Evolutionary conservation across 108 stramenopile species (phyloP), one percentile per base, ranked within the genome.

Genomic region (Nannochloropsis gaditana): DNA sequence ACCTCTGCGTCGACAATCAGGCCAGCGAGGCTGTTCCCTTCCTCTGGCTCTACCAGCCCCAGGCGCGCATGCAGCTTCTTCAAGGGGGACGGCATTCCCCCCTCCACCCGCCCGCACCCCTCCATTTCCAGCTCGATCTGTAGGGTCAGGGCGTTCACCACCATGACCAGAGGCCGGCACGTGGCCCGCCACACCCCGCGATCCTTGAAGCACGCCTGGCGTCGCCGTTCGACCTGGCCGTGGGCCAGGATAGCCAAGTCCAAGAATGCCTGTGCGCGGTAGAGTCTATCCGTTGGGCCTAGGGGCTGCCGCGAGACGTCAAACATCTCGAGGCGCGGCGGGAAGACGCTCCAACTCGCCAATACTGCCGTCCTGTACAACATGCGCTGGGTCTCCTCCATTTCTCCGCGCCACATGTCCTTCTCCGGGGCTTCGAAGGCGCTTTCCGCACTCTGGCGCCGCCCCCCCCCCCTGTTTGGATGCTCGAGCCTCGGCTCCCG

Each of bases 381-480:
- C 59, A 73, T n/a, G 19, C 59, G 59, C 59, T 6, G 59, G 59
- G 59, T 73, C 15, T 73, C 59, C 59, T 73, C 59, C 59, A 73
- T 4, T n/a, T 73, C 59, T 6, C 15, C 59, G 19, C n/a, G 59
- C 59, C 59, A 73, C 59, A 73, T 73, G 2, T 73, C 59, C 59
- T 73, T n/a, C n/a, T 8, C 5, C 59, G n/a, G 19, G n/a, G 59
- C 59, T 11, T 10, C 47, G n/a, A n/a, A 15, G n/a, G 59, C 19
- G n/a, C 19, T n/a, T 4, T n/a, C 59, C 15, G 4, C 59, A 73
- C 59, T 73, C 59, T n/a, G 15, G 2, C 59, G 15, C 59, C 59
- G 15, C 59, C 59, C 59, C 59, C 59, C 59, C 15, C 15, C 19
- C 2, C n/a, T 1, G 19, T 15, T n/a, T 2, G 15, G 59, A 15